Percentiles rank a stretch among this genome's conserved stretches.
Evolutionary conservation across 1,139 yeast genomes (phyloP).

Genomic region (Yamadazyma kanchanaburiensis): DNA sequence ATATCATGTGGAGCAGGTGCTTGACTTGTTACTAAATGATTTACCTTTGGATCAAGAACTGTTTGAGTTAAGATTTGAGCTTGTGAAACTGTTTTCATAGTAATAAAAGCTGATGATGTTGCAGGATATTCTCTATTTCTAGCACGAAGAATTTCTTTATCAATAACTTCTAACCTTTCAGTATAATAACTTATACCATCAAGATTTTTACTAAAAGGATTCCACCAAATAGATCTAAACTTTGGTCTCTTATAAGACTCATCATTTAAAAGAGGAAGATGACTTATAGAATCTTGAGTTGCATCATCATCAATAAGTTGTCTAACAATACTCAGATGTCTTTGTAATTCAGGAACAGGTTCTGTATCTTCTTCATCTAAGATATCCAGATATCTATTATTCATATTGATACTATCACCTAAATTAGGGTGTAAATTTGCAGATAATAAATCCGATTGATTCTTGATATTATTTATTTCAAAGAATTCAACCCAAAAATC

Average conservation of each 20-base stretch:
- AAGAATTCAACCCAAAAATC: conserved; percentile 75
- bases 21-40: conserved; percentile 64
- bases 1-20: conserved; percentile 92
- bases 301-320: conserved; percentile 15
- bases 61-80: conserved; percentile 93
- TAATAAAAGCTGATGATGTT: conserved; percentile 64
- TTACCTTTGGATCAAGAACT: conserved; percentile 73
- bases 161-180: conserved; percentile 52
- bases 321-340: conserved; percentile 15
- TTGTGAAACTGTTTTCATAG: conserved; percentile 80
- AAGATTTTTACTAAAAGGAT: conserved; percentile 43
- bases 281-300: conserved; percentile 15
- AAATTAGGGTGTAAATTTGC: conserved; percentile 25
- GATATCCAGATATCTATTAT: conserved; percentile 3
- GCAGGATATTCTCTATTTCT: conserved; percentile 64
- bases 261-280: conserved; percentile 27
- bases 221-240: conserved; percentile 44
- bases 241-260: conserved; percentile 45
- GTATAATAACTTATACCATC: conserved; percentile 67
- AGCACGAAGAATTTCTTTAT: conserved; percentile 54
- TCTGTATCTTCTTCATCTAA: conserved; percentile 1
- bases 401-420: conserved; percentile 26
- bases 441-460: conserved; percentile 26
- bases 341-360: conserved; percentile 1
- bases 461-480: conserved; percentile 32